These are phyloP conservation scores for Aschersonia sp. DNA, from an alignment of 2,329 filamentous ascomycete genomes.

Conservation along the genomic window DNA sequence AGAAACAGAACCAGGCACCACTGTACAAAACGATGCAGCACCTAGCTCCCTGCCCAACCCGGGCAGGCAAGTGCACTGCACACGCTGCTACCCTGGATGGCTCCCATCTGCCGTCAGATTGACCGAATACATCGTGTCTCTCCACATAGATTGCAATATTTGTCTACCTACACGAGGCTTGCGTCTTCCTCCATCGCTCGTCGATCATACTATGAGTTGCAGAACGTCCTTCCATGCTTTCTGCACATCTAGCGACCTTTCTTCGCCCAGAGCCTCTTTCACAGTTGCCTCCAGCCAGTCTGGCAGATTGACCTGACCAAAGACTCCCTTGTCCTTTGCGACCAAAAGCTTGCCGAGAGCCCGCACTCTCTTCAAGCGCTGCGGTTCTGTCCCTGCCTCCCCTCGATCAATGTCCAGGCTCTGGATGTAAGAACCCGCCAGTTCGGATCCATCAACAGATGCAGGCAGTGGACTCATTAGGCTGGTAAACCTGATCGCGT, in stretches of 20 bases:
- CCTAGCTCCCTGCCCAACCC: no score
- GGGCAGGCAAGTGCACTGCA: no score
- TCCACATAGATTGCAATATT: no score
- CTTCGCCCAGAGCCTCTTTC: conserved; percentile 19
- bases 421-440: conserved; percentile 23
- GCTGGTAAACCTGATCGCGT: conserved; percentile 15
- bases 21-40: no score
- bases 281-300: conserved; percentile 18
- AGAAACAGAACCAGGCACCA: background rate
- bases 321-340: conserved; percentile 26
- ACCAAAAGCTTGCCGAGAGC: conserved; percentile 26
- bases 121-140: no score
- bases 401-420: conserved; percentile 31
- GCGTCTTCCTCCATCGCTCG: background rate
- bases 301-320: conserved; percentile 18
- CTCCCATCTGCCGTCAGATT: no score
- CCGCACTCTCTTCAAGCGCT: conserved; percentile 31
- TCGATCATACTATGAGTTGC: conserved; percentile 11
- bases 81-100: no score
- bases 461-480: conserved; percentile 8
- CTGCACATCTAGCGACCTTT: conserved; percentile 31
- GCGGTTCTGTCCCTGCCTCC: conserved; percentile 34
- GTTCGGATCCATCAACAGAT: conserved; percentile 5
- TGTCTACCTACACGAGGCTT: background rate
- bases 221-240: conserved; percentile 22